These are phyloP conservation scores for Mycena indigotica DNA, from an alignment of 768 basidiomycete species.

Conservation along the genomic window DNA sequence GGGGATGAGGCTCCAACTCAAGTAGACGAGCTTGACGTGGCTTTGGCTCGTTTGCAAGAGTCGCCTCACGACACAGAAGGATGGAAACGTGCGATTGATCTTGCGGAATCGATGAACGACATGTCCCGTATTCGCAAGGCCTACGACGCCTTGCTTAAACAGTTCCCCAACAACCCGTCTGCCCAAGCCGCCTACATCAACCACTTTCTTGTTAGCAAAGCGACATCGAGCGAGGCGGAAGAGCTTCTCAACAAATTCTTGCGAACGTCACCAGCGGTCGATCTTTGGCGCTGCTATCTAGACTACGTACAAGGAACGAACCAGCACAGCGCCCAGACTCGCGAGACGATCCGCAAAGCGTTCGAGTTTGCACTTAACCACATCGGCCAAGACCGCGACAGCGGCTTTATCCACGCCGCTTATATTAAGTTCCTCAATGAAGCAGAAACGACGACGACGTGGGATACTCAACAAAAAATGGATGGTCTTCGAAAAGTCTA, in stretches of 20 bases:
- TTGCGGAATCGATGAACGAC: conserved; percentile 77
- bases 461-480: conserved; percentile 97
- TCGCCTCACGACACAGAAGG: conserved; percentile 75
- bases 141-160: conserved; percentile 80
- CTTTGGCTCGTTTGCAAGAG: conserved; percentile 63
- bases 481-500: conserved; percentile 89
- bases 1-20: conserved; percentile 46
- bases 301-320: conserved; percentile 86
- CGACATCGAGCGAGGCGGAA: conserved; percentile 77
- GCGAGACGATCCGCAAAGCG: conserved; percentile 80
- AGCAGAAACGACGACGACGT: conserved; percentile 80
- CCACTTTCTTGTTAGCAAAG: conserved; percentile 66
- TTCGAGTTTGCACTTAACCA: conserved; percentile 92
- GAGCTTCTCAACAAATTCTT: conserved; percentile 88
- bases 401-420: conserved; percentile 91
- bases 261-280: conserved; percentile 81
- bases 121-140: conserved; percentile 77
- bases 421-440: conserved; percentile 88
- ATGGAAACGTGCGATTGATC: conserved; percentile 76
- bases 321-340: conserved; percentile 56
- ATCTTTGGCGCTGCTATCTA: conserved; percentile 92
- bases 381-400: conserved; percentile 90
- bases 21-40: conserved; percentile 59
- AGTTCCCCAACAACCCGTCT: conserved; percentile 90
- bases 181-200: conserved; percentile 85